Base-by-base conservation (phyloP, 2,329 filamentous ascomycete species). In the Epichloe hybrida region DNA sequence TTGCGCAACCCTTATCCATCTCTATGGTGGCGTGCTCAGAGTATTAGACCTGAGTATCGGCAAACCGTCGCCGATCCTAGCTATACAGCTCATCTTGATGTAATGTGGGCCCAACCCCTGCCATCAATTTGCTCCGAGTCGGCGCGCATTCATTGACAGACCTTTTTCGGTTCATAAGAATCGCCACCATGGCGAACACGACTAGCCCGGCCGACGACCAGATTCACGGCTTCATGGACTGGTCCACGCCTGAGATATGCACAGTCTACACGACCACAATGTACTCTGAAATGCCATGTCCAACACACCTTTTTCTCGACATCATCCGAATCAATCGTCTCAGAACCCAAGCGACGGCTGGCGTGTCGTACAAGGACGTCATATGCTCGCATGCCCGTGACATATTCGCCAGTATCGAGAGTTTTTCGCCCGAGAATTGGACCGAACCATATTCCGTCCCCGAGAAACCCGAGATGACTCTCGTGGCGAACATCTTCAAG, bases 21-120 rank as follows among this genome's bases (percentile, higher is more conserved):
- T 51, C 11, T 51, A 48, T 21, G 50, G 50, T 21, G 50, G 50
- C 21, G 34, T 51, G 44, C 31, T 17, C 3, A 46, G 21, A 39
- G 50, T 51, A 7, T 20, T 51, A 39, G 34, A 48, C n/a, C 17
- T 51, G 35, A 51, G 45, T 27, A 34, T 38, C 36, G 50, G 50
- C 31, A 36, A 39, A 17, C 50, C 50, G 4, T 51, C 44, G 13
- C 50, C 50, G 2, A 51, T 51, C 7, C 46, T 48, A 39, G 50
- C 50, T 17, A 51, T 51, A 47, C 50, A 51, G 21, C 44, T 48
- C 7, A 48, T 51, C 12, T 36, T 51, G 17, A 51, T 51, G 50
- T 51, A 48, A 48, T 3, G 39, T n/a, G 37, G n/a, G 2, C 9
- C 20, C 9, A 20, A 9, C 27, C 27, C 27, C 27, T 9, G 27